These are phyloP conservation scores for Pyricularia pennisetigena DNA, from an alignment of 2,329 filamentous ascomycete genomes.

Conservation along the genomic window DNA sequence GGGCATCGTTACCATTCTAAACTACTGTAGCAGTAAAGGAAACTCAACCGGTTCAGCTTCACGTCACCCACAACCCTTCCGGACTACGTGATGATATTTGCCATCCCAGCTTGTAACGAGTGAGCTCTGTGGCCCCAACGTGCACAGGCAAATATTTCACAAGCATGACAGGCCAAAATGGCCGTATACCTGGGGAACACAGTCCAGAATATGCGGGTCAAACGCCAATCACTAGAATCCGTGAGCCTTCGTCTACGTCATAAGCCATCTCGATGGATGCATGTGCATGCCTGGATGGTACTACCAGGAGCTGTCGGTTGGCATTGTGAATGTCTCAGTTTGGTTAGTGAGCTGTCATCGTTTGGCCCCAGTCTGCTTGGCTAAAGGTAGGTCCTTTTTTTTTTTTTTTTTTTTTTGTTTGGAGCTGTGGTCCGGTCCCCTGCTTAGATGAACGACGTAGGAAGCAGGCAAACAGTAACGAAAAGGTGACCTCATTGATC, in stretches of 20 bases:
- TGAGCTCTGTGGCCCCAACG: neutral
- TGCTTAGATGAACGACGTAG: neutral
- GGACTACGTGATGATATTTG: neutral
- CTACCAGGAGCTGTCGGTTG: neutral
- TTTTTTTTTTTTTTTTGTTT: neutral
- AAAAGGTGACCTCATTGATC: constrained; percentile 11
- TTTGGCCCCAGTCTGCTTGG: neutral
- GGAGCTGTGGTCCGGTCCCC: neutral
- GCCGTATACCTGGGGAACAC: neutral
- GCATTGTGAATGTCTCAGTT: neutral
- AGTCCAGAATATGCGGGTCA: neutral
- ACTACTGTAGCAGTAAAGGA: too few species aligned
- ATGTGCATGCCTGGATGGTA: neutral
- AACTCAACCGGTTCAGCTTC: too few species aligned
- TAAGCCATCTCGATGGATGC: neutral
- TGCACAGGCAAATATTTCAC: neutral
- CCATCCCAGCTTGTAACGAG: neutral
- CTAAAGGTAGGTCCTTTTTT: neutral
- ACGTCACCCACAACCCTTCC: neutral
- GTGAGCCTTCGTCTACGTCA: neutral
- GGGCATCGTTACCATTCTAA: too few species aligned
- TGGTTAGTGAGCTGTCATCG: neutral
- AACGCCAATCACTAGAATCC: neutral
- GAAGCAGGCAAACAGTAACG: constrained; percentile 4
- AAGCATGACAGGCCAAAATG: neutral